Evolutionary conservation across 139 green algal species (phyloP).

Genomic region (Zygnema circumcarinatum): DNA sequence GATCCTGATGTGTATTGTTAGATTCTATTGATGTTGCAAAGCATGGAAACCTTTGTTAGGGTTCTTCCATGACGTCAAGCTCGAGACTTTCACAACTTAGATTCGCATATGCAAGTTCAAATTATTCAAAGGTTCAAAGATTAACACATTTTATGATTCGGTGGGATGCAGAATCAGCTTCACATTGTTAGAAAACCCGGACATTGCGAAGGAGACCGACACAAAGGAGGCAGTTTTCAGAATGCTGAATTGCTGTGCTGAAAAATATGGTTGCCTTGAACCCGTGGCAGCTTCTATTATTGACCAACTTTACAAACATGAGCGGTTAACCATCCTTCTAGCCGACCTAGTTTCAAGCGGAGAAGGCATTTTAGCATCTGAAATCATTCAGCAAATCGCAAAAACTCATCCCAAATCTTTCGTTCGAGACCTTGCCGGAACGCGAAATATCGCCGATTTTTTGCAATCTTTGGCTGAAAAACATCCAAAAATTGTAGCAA

Average conservation of each 20-base stretch:
- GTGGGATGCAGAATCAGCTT: constrained; percentile 12
- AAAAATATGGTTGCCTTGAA: constrained; percentile 75
- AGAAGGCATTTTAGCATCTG: constrained; percentile 69
- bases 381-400: constrained; percentile 75
- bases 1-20: no score
- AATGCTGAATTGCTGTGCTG: constrained; percentile 61
- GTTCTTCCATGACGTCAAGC: no score
- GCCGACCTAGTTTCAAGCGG: constrained; percentile 68
- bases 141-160: no score
- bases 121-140: no score
- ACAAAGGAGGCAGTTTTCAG: not conserved
- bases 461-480: constrained; percentile 69
- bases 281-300: constrained; percentile 66
- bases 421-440: constrained; percentile 39
- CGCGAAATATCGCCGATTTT: constrained; percentile 58
- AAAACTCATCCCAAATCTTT: constrained; percentile 67
- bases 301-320: constrained; percentile 74
- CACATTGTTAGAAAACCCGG: constrained; percentile 19
- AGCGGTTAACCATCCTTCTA: constrained; percentile 73
- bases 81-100: no score
- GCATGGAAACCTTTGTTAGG: no score
- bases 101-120: no score
- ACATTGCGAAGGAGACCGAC: constrained; percentile 26
- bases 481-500: constrained; percentile 60
- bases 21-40: no score